These are phyloP conservation scores for Chaetomiaceae sp. DNA, from an alignment of 2,329 filamentous ascomycete genomes.

Conservation along the genomic window DNA sequence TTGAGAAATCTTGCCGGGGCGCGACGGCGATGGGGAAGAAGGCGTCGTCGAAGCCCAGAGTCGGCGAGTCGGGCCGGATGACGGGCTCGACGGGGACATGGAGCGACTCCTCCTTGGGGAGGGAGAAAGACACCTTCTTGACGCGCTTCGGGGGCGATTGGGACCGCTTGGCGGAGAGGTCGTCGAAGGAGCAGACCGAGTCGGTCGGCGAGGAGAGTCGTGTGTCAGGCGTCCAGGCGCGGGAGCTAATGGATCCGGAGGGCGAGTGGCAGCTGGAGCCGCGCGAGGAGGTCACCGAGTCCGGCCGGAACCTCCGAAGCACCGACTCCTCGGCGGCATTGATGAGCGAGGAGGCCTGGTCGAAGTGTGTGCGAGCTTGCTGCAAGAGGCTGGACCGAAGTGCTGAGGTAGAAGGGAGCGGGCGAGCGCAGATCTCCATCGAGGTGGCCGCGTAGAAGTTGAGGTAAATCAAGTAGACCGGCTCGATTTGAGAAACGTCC, in stretches of 20 bases:
- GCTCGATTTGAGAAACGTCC: constrained; percentile 40
- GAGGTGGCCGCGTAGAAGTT: constrained; percentile 58
- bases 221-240: constrained; percentile 37
- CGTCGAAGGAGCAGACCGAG: constrained; percentile 36
- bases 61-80: constrained; percentile 54
- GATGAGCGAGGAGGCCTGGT: constrained; percentile 42
- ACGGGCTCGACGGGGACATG: constrained; percentile 39
- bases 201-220: constrained; percentile 42
- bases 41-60: constrained; percentile 48
- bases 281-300: constrained; percentile 31
- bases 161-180: constrained; percentile 21
- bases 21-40: constrained; percentile 27
- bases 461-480: constrained; percentile 51
- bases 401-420: constrained; percentile 39
- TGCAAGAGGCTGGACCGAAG: constrained; percentile 43
- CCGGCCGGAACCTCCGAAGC: constrained; percentile 31
- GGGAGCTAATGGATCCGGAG: constrained; percentile 40
- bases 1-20: constrained; percentile 20
- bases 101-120: constrained; percentile 27
- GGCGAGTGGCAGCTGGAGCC: constrained; percentile 41
- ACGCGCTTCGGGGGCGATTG: constrained; percentile 26
- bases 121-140: constrained; percentile 41
- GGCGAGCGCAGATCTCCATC: constrained; percentile 49
- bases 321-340: constrained; percentile 39
- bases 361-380: constrained; percentile 48